phyloP scores from a whole-genome alignment of 2,329 filamentous ascomycete species.

The Colletotrichum sp. region DNA sequence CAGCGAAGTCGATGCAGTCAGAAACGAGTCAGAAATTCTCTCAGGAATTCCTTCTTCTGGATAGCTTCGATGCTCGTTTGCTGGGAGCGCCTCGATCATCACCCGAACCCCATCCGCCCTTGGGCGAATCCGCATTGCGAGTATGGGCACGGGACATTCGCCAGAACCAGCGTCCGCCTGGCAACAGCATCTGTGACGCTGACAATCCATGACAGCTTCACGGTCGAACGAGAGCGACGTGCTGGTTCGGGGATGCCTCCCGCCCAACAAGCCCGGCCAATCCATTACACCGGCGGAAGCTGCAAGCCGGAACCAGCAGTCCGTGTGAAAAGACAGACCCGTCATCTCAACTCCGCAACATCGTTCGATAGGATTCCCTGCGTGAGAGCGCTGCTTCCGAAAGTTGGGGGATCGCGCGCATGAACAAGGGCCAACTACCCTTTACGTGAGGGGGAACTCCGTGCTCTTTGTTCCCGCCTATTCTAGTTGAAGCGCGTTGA shows the following conservation, averaged over 20 bases:
- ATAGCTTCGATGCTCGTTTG: not conserved
- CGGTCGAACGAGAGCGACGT: not conserved
- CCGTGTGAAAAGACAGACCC: conserved; percentile 8
- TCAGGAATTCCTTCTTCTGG: not conserved
- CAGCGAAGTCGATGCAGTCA: not conserved
- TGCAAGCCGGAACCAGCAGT: not conserved
- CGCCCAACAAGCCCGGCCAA: not conserved
- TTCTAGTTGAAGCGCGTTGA: not conserved
- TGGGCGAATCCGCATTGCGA: not conserved
- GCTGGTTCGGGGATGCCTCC: not conserved
- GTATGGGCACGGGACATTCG: not conserved
- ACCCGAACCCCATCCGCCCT: not conserved
- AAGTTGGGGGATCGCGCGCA: not conserved
- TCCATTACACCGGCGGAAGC: not conserved
- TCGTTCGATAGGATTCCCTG: not conserved
- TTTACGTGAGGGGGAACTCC: not conserved
- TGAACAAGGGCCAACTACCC: not conserved
- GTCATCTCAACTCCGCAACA: conserved; percentile 11
- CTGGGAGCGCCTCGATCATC: not conserved
- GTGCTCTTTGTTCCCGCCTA: not conserved
- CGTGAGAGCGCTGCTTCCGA: not conserved
- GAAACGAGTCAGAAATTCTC: not conserved
- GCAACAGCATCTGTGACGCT: not conserved
- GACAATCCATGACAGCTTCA: not conserved
- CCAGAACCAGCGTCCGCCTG: not conserved